phyloP scores from a whole-genome alignment of 257 asterid species.

The Nicotiana obtusifolia region DNA sequence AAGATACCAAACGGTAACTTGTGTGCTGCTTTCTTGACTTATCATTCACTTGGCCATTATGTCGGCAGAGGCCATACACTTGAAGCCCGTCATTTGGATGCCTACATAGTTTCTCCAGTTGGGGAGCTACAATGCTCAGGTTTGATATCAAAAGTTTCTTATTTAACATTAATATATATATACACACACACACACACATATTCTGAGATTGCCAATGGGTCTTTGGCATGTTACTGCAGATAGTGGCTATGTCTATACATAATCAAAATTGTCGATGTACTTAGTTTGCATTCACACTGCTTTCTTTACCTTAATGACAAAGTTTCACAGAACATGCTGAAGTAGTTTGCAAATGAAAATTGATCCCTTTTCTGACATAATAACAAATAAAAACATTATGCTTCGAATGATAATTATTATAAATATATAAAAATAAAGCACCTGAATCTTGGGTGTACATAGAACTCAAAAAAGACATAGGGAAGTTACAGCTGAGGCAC shows the following conservation, averaged over 20 bases:
- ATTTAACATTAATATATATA: too few species aligned
- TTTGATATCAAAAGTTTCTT: background rate
- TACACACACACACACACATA: too few species aligned
- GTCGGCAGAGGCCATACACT: conserved; percentile 6
- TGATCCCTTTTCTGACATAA: background rate
- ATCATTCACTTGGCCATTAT: conserved; percentile 32
- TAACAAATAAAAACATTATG: background rate
- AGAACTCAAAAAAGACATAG: too few species aligned
- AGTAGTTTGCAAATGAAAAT: background rate
- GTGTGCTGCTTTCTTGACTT: conserved; percentile 25
- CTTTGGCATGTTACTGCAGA: background rate
- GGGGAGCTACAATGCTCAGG: conserved; percentile 26
- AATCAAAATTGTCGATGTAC: background rate
- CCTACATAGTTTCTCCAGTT: conserved; percentile 18
- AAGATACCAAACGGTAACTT: conserved; percentile 21
- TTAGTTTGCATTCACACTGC: background rate
- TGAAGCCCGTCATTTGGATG: background rate
- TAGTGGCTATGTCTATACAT: background rate
- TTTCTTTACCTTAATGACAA: too few species aligned
- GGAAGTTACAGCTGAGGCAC: background rate
- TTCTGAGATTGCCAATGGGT: background rate
- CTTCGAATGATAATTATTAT: background rate
- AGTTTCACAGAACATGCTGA: background rate
- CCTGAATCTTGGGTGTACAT: too few species aligned
- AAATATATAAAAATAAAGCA: too few species aligned